A percentile compares a stretch with the other conserved stretches of the same genome.
Evolutionary conservation across 148 eudicot species (phyloP).

Genomic region (Mesembryanthemum crystallinum): DNA sequence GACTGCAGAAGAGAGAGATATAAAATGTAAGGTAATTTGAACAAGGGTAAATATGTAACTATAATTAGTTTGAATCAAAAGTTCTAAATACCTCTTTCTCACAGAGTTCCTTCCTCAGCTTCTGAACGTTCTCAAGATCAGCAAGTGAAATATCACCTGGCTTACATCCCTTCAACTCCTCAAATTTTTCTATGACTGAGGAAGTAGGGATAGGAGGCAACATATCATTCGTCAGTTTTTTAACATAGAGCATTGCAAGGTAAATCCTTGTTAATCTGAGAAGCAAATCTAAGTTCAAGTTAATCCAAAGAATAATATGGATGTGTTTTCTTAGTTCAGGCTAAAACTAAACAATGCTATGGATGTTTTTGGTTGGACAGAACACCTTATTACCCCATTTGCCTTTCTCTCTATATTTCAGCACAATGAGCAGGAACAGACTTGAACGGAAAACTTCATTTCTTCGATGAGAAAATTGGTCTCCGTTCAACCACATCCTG

Average conservation of each 20-base stretch:
- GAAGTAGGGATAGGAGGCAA: not conserved
- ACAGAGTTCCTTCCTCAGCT: conserved; percentile 72
- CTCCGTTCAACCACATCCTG: not conserved
- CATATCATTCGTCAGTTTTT: not conserved
- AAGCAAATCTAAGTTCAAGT: not conserved
- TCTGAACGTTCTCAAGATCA: conserved; percentile 70
- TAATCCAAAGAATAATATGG: not conserved
- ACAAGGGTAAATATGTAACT: not conserved
- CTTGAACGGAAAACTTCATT: not conserved
- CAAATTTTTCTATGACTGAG: conserved; percentile 77
- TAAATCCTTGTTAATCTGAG: not conserved
- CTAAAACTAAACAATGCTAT: too few species aligned
- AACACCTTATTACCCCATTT: not conserved
- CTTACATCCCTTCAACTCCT: conserved; percentile 62
- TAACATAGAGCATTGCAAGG: not conserved
- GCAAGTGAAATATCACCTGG: conserved; percentile 62
- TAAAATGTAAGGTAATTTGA: not conserved
- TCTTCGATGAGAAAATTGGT: not conserved
- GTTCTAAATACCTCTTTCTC: conserved; percentile 48
- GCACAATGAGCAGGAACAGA: not conserved
- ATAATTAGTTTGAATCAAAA: not conserved
- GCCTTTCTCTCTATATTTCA: not conserved
- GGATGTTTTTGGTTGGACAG: not conserved
- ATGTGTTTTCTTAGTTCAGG: not conserved
- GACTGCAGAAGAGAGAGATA: conserved; percentile 45